phyloP scores from a whole-genome alignment of 768 basidiomycete species.

The Mycena filopes region DNA sequence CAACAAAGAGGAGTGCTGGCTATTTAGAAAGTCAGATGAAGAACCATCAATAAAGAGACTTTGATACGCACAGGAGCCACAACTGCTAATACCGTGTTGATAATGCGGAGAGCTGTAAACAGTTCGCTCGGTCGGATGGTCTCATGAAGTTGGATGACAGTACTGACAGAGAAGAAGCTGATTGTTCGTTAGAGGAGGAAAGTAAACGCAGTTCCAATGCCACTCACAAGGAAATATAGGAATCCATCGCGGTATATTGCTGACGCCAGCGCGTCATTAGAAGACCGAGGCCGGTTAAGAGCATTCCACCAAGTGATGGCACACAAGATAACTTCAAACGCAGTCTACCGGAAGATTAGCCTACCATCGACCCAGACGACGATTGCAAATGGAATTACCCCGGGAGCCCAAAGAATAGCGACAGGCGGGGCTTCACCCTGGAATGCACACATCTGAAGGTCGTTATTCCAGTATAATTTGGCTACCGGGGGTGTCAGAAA shows the following conservation, averaged over 20 bases:
- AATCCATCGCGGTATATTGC: slow-evolving; percentile 29
- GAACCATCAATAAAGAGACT: not conserved
- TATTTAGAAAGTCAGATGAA: not conserved
- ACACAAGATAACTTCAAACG: slow-evolving; percentile 27
- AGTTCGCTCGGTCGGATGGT: not conserved
- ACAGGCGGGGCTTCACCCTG: not conserved
- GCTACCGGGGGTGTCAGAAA: not conserved
- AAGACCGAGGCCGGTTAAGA: slow-evolving; percentile 23
- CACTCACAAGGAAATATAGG: slow-evolving; percentile 27
- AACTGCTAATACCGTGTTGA: slow-evolving; percentile 25
- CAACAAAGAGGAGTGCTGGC: slow-evolving; percentile 23
- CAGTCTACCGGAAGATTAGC: slow-evolving; percentile 1
- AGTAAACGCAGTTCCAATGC: not conserved
- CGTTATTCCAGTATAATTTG: not conserved
- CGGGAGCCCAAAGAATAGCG: slow-evolving; percentile 26
- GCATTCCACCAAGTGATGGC: slow-evolving; percentile 29
- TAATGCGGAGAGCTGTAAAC: slow-evolving; percentile 21
- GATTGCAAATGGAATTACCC: slow-evolving; percentile 6
- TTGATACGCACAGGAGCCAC: slow-evolving; percentile 15
- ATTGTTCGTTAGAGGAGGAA: not conserved
- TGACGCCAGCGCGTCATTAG: slow-evolving; percentile 14
- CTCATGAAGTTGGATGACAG: not conserved
- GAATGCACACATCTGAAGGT: slow-evolving; percentile 14
- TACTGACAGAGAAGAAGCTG: slow-evolving; percentile 25
- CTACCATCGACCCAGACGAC: not conserved